phyloP scores from a whole-genome alignment of 306 rosid species.

The Chamaecrista fasciculata region DNA sequence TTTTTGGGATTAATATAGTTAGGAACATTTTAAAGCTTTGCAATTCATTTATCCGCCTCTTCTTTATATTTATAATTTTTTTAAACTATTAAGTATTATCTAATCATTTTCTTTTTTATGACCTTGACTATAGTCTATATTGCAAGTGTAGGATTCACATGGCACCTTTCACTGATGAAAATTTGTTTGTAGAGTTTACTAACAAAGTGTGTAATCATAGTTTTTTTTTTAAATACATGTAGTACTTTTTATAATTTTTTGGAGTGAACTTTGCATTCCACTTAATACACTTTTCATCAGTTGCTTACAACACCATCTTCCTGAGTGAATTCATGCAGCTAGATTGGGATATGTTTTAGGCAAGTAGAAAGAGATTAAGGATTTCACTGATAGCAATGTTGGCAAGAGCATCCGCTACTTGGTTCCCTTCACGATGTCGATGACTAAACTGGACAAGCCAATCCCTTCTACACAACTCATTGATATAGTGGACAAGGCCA shows the following conservation, averaged over 20 bases:
- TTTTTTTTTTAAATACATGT: not conserved
- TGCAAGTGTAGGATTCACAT: constrained; percentile 71
- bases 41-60: not conserved
- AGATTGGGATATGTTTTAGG: constrained; percentile 86
- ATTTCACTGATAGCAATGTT: no score
- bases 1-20: not conserved
- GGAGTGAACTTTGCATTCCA: constrained; percentile 60
- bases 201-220: constrained; percentile 58
- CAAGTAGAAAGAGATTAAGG: constrained; percentile 25
- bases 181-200: constrained; percentile 79
- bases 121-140: no score
- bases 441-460: no score
- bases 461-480: no score
- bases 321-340: constrained; percentile 78
- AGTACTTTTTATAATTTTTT: not conserved
- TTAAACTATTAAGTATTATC: no score
- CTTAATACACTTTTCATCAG: constrained; percentile 67
- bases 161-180: constrained; percentile 96
- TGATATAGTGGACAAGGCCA: no score
- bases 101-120: not conserved
- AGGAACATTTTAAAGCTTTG: constrained; percentile 5
- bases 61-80: not conserved
- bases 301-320: constrained; percentile 65
- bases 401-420: no score
- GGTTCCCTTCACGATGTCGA: no score